These are phyloP conservation scores for Verticillium klebahnii DNA, from an alignment of 2,329 filamentous ascomycete genomes.

Conservation along the genomic window DNA sequence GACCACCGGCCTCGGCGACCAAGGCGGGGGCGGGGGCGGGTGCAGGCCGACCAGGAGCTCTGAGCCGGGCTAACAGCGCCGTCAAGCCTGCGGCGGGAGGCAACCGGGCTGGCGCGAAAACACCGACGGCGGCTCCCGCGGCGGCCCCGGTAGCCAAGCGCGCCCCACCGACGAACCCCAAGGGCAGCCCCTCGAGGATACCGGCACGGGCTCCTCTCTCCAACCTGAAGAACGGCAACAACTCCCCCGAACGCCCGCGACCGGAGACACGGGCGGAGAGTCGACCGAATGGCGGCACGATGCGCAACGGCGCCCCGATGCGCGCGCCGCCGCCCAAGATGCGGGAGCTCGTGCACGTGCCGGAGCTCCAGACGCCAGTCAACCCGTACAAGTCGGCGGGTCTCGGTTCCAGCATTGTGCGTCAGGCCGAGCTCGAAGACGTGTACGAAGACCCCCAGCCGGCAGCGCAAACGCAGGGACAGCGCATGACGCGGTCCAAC, in stretches of 20 bases:
- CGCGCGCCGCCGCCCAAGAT: constrained; percentile 84
- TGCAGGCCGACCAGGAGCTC: constrained; percentile 24
- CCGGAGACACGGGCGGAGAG: constrained; percentile 33
- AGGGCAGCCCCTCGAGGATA: constrained; percentile 61
- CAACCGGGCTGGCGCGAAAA: constrained; percentile 35
- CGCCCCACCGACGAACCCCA: constrained; percentile 19
- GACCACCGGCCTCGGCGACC: constrained; percentile 43
- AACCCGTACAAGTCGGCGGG: constrained; percentile 45
- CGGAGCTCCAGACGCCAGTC: constrained; percentile 45
- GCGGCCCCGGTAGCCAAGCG: constrained; percentile 21
- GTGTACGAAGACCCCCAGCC: constrained; percentile 66
- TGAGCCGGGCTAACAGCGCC: constrained; percentile 32
- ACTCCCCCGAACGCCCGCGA: constrained; percentile 71
- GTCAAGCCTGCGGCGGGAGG: constrained; percentile 9
- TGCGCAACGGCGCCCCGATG: constrained; percentile 51
- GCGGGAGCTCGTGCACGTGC: constrained; percentile 64
- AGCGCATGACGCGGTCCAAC: constrained; percentile 31
- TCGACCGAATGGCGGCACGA: constrained; percentile 25
- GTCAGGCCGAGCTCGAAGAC: constrained; percentile 70
- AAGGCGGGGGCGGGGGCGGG: constrained; percentile 17
- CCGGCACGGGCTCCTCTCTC: constrained; percentile 66
- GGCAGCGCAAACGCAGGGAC: constrained; percentile 3
- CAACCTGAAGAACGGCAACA: constrained; percentile 65
- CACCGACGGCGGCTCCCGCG: constrained; percentile 40
- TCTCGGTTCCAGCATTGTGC: constrained; percentile 51